Conservation (phyloP, 2,329 filamentous ascomycete genomes). For the Cladophialophora exuberans region DNA sequence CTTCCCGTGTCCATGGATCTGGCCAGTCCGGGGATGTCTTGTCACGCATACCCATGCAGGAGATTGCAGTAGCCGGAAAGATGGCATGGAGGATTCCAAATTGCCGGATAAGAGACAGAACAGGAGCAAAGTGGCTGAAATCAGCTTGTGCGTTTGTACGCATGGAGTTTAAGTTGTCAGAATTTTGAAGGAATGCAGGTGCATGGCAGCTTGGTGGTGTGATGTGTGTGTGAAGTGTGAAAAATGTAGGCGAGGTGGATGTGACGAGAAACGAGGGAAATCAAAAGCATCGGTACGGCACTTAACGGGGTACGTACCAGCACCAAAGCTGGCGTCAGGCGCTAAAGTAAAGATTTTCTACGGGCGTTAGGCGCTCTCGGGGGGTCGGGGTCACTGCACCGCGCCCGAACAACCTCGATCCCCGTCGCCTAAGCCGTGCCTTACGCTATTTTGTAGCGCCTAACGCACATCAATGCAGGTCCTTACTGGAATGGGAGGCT, state of each 20-base stretch:
- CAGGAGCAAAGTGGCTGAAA: not conserved
- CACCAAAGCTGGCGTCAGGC: not conserved
- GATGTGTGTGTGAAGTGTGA: not conserved
- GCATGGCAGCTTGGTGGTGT: not conserved
- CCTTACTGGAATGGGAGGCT: slow-evolving; percentile 4
- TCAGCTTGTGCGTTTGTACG: not conserved
- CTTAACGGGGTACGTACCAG: not conserved
- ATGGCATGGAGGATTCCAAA: not conserved
- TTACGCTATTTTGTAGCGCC: not conserved
- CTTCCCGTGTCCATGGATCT: no score
- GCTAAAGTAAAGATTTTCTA: not conserved
- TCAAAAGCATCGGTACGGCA: not conserved
- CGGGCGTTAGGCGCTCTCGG: not conserved
- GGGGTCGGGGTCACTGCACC: not conserved
- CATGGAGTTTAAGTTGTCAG: not conserved
- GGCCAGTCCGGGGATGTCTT: not conserved
- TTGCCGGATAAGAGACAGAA: not conserved
- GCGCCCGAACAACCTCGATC: not conserved
- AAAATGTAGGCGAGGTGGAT: not conserved
- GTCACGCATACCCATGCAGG: not conserved
- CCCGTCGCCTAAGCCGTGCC: not conserved
- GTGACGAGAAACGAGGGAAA: not conserved
- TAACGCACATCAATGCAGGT: slow-evolving; percentile 12
- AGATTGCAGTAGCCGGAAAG: not conserved
- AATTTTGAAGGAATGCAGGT: not conserved